phyloP scores from a whole-genome alignment of 1,284 basidiomycete genomes.

The Sanghuangporus baumii region DNA sequence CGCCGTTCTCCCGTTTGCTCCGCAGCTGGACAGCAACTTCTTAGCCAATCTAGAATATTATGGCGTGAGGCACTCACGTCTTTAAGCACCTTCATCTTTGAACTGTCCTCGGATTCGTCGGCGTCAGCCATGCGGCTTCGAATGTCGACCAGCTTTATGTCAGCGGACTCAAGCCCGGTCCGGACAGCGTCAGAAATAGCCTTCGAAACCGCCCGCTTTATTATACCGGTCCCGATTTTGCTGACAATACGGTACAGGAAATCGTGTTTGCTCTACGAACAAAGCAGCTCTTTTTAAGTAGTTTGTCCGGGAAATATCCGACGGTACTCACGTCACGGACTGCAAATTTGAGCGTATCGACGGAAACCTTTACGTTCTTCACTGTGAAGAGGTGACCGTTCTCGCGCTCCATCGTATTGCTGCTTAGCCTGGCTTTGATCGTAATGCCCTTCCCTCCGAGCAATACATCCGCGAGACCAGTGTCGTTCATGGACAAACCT shows the following conservation, averaged over 20 bases:
- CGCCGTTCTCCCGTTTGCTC: constrained; percentile 10
- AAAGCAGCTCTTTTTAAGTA: not conserved
- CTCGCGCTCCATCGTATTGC: constrained; percentile 1
- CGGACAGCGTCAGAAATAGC: constrained; percentile 75
- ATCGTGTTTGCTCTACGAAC: constrained; percentile 70
- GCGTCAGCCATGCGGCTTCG: constrained; percentile 72
- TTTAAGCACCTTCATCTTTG: constrained; percentile 58
- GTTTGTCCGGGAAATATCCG: not conserved
- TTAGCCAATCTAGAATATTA: not conserved
- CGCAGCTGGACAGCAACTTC: constrained; percentile 37
- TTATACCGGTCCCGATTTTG: constrained; percentile 70
- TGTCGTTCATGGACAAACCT: constrained; percentile 80
- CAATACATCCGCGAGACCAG: constrained; percentile 88
- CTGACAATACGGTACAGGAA: constrained; percentile 80
- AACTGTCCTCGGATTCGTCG: constrained; percentile 46
- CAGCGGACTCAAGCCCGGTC: constrained; percentile 80
- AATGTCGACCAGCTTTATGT: constrained; percentile 81
- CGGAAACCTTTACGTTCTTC: constrained; percentile 72
- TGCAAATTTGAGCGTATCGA: constrained; percentile 83
- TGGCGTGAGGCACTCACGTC: constrained; percentile 37
- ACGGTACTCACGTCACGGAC: constrained; percentile 60
- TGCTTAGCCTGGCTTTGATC: constrained; percentile 53
- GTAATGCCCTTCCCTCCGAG: constrained; percentile 77
- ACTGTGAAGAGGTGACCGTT: constrained; percentile 54
- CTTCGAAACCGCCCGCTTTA: constrained; percentile 89